Evolutionary conservation across 2,329 filamentous ascomycete species (phyloP), one percentile per base, ranked within the genome.

Genomic region (Pestalotiopsis sp.): DNA sequence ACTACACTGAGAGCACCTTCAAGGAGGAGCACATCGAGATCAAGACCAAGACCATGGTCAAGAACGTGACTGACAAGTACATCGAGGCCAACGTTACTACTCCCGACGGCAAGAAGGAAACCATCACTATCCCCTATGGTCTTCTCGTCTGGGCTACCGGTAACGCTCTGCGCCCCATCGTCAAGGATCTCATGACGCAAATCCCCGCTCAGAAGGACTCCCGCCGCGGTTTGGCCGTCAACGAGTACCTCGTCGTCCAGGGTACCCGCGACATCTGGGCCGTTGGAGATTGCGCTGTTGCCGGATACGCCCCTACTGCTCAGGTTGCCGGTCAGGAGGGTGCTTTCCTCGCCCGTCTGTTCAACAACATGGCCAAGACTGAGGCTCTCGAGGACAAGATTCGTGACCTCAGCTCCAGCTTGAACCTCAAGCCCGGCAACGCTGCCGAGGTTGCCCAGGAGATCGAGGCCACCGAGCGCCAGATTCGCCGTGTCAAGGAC

Each of bases 361-460:
- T 99, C 88, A 99, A 99, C 88, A 97, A 96, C 82, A 97, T 98
- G 93, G 96, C 95, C 80, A 97, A 95, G 89, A 97, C 94, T 2
- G 92, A 97, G 77, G 85, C 87, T 65, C 90, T 98, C 72, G 94
- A 98, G 85, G 75, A 81, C 45, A 89, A 95, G 78, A 89, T 99
- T 68, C 85, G 88, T 71, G 84, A 90, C 67, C 89, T 98, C 20
- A 90, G 88, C 81, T 81, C 85, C 67, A 83, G 81, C 72, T 80
- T 91, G 69, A 91, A 91, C 81, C 78, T 91, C 59, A 81, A 87
- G 79, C 86, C 87, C 52, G 87, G 86, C 70, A 90, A 91, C 76
- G 87, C 91, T n/a, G 90, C 93, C 67, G 90, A 91, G 78, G 82
- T 85, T 74, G 89, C 90, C 65, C 83, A 83, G 70, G 88, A 97